Evolutionary conservation across 768 basidiomycete genomes (phyloP), one percentile per base, ranked within the genome.

Genomic region (Mycena vulgaris): DNA sequence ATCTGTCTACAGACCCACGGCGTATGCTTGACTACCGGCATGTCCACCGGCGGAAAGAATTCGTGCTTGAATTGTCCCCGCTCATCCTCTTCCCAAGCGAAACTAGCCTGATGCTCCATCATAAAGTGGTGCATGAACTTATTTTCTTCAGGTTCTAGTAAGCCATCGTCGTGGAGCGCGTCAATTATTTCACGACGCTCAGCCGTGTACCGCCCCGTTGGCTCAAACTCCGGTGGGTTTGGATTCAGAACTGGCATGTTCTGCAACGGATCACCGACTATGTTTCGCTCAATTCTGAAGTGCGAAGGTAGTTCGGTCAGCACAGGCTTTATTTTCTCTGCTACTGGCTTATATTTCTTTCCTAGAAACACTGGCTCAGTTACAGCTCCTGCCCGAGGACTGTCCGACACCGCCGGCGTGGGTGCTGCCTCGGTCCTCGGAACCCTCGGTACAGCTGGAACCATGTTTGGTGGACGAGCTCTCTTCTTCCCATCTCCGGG

Each of bases 61-160:
- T 56, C 55, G 14, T 40, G 23, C 25, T 42, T 58, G 40, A 58
- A 42, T 8, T 40, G 23, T 35, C 76, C 71, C 21, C 59, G 57
- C 42, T 77, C 71, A 5, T 16, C 6, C 4, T 70, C 72, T 33
- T 76, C 63, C 71, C 71, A 77, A n/a, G 74, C 63, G 31, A 77
- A 68, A 19, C 28, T 65, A 19, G 56, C 31, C 19, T 76, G 25
- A n/a, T 75, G 61, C 11, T 17, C 5, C 37, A 42, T 40, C 39
- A 58, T 40, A 10, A 42, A 58, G 21, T 58, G 39, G 17, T 58
- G 25, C 28, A 30, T 16, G 3, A 58, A n/a, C 4, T 58, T 30
- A 2, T 8, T 2, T 17, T 58, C 56, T 25, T 28, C 30, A 2
- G 11, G n/a, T 6, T 19, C 9, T 14, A 59, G 5, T 1, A 59